Evolutionary conservation across 768 basidiomycete species (phyloP).

Genomic region (Psilocybe azurescens): DNA sequence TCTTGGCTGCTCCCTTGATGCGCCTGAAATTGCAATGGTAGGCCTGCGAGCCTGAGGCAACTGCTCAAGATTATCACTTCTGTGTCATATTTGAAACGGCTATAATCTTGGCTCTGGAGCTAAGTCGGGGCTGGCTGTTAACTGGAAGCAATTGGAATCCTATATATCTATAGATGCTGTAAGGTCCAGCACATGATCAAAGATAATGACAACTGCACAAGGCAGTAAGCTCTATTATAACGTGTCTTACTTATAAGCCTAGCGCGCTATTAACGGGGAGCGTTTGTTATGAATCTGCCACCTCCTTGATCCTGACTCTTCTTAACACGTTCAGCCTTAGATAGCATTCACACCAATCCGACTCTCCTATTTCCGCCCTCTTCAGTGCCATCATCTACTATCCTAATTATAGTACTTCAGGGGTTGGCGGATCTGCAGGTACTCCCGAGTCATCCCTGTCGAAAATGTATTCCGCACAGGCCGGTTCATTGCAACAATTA

Average conservation of each 20-base stretch:
- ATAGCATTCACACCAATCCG: not conserved
- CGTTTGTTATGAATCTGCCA: not conserved
- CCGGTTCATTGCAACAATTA: not conserved
- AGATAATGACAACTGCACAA: not conserved
- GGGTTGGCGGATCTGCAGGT: not conserved
- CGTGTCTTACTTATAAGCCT: not conserved
- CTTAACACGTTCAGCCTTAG: not conserved
- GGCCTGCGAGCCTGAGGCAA: not conserved
- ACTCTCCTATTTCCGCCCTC: not conserved
- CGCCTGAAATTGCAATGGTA: not conserved
- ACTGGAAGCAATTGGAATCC: not conserved
- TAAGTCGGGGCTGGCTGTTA: not conserved
- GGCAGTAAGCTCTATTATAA: not conserved
- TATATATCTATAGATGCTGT: not conserved
- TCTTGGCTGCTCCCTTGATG: not conserved
- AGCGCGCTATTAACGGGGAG: not conserved
- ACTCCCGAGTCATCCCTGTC: slow-evolving; percentile 1
- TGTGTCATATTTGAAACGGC: not conserved
- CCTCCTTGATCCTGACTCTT: not conserved
- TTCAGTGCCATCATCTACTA: not conserved
- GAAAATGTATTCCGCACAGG: not conserved
- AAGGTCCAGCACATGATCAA: not conserved
- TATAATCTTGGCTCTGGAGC: not conserved
- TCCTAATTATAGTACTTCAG: not conserved
- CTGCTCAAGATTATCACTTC: not conserved